A percentile compares a stretch with the other conserved stretches of the same genome.
phyloP scores from a whole-genome alignment of 352 stramenopile genomes.

The Plasmopara muralis region DNA sequence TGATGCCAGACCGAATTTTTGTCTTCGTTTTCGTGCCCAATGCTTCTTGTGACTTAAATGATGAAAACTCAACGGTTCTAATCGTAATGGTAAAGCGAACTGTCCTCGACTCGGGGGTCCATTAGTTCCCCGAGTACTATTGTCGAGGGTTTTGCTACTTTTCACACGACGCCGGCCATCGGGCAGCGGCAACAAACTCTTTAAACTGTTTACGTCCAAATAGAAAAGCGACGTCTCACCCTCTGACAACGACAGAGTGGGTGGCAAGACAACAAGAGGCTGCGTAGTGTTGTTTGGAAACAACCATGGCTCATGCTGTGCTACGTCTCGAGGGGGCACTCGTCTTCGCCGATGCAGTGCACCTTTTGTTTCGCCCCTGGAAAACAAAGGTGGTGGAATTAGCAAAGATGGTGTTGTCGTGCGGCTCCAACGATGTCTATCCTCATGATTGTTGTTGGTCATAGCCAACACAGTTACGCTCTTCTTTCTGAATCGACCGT shows the following conservation, averaged over 20 bases:
- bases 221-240: slow-evolving; percentile 49
- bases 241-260: slow-evolving; percentile 15
- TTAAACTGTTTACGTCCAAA: slow-evolving; percentile 56
- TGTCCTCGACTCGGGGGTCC: slow-evolving; percentile 12
- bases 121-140: slow-evolving; percentile 5
- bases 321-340: slow-evolving; percentile 11
- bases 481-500: not conserved
- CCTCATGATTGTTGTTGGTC: slow-evolving; percentile 29
- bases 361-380: slow-evolving; percentile 16
- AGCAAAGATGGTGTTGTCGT: slow-evolving; percentile 5
- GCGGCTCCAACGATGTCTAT: slow-evolving; percentile 15
- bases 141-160: slow-evolving; percentile 20
- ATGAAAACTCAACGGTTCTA: slow-evolving; percentile 36
- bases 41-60: slow-evolving; percentile 4
- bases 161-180: slow-evolving; percentile 14
- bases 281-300: slow-evolving; percentile 56
- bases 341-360: slow-evolving; percentile 15
- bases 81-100: slow-evolving; percentile 19
- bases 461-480: slow-evolving; percentile 4
- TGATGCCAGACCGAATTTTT: slow-evolving; percentile 7
- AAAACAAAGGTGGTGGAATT: slow-evolving; percentile 5
- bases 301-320: slow-evolving; percentile 52
- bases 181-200: slow-evolving; percentile 40
- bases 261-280: slow-evolving; percentile 12
- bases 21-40: slow-evolving; percentile 8